Base-by-base conservation (phyloP, 495 filamentous ascomycete species). In the Penicillium verhagenii region DNA sequence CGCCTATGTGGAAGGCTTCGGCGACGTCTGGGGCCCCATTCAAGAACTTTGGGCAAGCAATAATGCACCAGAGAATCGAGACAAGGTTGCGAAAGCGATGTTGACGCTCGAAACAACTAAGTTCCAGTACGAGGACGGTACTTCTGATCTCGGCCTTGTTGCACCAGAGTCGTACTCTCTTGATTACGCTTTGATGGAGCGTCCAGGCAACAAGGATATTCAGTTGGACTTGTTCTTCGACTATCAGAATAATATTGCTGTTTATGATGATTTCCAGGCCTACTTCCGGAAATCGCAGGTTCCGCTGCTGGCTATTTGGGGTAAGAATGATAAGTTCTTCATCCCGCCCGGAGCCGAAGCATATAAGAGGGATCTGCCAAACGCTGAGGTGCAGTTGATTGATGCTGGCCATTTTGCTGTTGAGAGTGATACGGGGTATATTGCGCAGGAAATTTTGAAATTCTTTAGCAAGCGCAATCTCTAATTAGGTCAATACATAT, bases 371-470 rank as follows among this genome's bases (percentile, higher is more conserved):
- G 85, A 87, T 71, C 54, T 82, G 14, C 68, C 73, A 21, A 64
- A 76, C 7, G 72, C 79, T 10, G 76, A 83, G 62, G 60, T 82
- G 8, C 65, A 72, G 45, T 65, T 82, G 40, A 51, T 86, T 42
- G 82, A 89, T 66, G 79, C 76, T 0, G 82, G 82, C 0, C 85
- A 88, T 67, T 86, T 87, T 72, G 83, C 83, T 16, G 62, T 83
- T 1, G 82, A 87, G 72, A 82, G 70, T 2, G 73, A 86, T 53
- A 65, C 69, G 44, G 61, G 62, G 44, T 66, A 71, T 58, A 77
- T 87, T 66, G 81, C 76, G 4, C 45, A 49, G 35, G 64, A 75
- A 61, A 80, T 81, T 18, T 54, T 74, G 52, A 60, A 60, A 7
- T 84, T 85, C 59, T 67, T 84, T 53, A 61, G 54, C 20, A 74